Percentiles rank a stretch among this genome's conserved stretches.
Conservation (phyloP, 2,329 filamentous ascomycete genomes). For the Kalmusia sp. region DNA sequence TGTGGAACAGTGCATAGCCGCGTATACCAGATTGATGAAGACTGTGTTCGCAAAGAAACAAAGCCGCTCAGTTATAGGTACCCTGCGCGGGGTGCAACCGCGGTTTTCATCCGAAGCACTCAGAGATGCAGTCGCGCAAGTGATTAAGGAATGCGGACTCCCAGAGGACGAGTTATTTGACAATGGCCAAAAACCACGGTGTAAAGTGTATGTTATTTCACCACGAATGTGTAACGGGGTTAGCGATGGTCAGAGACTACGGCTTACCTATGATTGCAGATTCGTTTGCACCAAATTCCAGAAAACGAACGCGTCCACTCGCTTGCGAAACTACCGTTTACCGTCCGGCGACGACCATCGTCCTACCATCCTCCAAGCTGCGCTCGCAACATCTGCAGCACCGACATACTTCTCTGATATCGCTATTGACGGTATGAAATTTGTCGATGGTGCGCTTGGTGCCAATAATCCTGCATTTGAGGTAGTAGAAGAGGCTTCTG, state of each 20-base stretch:
- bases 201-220: neutral
- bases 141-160: too few species aligned
- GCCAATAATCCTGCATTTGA: conserved; percentile 54
- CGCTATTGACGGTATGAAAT: conserved; percentile 40
- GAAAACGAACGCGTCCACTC: conserved; percentile 26
- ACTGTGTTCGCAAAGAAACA: too few species aligned
- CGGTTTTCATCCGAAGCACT: too few species aligned
- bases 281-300: conserved; percentile 49
- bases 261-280: neutral
- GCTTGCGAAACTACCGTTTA: conserved; percentile 41
- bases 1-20: conserved; percentile 2
- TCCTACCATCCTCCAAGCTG: conserved; percentile 33
- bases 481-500: conserved; percentile 42
- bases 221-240: too few species aligned
- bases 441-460: conserved; percentile 47
- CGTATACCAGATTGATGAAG: neutral
- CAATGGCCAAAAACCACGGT: neutral
- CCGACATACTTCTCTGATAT: conserved; percentile 40
- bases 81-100: too few species aligned
- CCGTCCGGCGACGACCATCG: conserved; percentile 14
- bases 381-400: conserved; percentile 28
- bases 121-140: too few species aligned
- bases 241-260: conserved; percentile 38
- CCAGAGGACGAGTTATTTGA: neutral
- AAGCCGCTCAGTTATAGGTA: too few species aligned